Base-by-base conservation (phyloP, 2,329 filamentous ascomycete species). In the Exophiala calicioides region DNA sequence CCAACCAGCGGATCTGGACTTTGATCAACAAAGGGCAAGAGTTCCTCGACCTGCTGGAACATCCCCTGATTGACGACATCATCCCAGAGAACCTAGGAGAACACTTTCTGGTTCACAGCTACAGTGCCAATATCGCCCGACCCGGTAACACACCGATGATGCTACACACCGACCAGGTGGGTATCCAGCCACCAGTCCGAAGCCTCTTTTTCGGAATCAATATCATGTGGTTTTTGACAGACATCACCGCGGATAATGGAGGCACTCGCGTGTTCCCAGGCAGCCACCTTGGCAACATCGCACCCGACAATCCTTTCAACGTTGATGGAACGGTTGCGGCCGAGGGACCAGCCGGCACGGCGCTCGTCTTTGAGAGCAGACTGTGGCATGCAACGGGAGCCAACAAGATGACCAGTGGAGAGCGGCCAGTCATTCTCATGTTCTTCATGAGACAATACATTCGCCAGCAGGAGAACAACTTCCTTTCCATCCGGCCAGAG, bases 381-480 rank as follows among this genome's bases (percentile, higher is more conserved):
- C 35, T 49, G 9, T 53, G 46, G 50, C 46, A 53, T 40, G 45
- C 45, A 12, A 53, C 50, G 8, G 50, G 50, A 5, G 30, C 46
- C 5, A 53, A 53, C 43, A 48, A 40, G 8, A 55, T 53, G 6
- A 52, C 47, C 8, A 23, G 33, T 3, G 55, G 53, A 21, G 60
- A 60, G 32, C 40, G 58, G 3, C 59, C 60, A 2, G 59, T 58
- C 15, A 59, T 64, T 35, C 50, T 64, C 13, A 55, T 60, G 44
- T 63, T 62, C 44, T 66, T 65, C 52, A 61, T 62, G 56, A 55
- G 63, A 2, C 58, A 56, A 4, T 64, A 58, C 26, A 56, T 65
- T n/a, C 53, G 62, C 2, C 58, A 58, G 42, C 60, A 63, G 37
- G 63, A 65, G 47, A 64, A 65, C 45, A 58, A 60, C 43, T 58